Conservation (phyloP, 2,329 filamentous ascomycete species). For the Cladosporium cucumerinum region DNA sequence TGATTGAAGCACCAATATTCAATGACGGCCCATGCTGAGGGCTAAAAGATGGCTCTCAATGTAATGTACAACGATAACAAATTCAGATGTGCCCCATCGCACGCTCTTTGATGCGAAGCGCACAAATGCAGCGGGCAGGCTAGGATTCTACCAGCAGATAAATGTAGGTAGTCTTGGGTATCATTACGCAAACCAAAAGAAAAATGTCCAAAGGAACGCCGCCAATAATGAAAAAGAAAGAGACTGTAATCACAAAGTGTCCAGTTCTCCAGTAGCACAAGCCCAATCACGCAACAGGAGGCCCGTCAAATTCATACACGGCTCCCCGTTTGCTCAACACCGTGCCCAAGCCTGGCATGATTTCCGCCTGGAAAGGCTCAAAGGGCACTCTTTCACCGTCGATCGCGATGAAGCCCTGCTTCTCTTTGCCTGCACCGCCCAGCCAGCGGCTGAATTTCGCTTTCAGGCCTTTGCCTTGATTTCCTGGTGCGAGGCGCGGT, state of each 20-base stretch:
- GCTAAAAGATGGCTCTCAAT: neutral
- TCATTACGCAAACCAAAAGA: slow-evolving; percentile 6
- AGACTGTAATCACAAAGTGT: neutral
- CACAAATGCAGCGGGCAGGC: neutral
- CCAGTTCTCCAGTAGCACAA: neutral
- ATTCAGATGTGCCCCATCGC: neutral
- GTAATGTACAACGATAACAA: neutral
- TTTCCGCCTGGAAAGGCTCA: slow-evolving; percentile 84
- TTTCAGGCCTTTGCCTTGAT: slow-evolving; percentile 18
- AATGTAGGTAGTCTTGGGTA: neutral
- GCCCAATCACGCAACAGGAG: slow-evolving; percentile 20
- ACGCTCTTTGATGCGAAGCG: neutral
- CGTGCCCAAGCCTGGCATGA: slow-evolving; percentile 77
- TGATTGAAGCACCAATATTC: neutral
- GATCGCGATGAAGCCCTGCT: slow-evolving; percentile 83
- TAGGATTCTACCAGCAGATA: neutral
- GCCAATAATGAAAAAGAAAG: neutral
- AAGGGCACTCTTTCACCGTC: slow-evolving; percentile 88
- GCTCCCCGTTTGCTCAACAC: slow-evolving; percentile 74
- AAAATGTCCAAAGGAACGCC: neutral
- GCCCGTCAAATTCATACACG: slow-evolving; percentile 61
- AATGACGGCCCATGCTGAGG: neutral
- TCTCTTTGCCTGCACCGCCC: slow-evolving; percentile 45
- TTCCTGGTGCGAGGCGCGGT: slow-evolving; percentile 44
- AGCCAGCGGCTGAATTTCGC: slow-evolving; percentile 28